Evolutionary conservation across 192 early-diverging fungal genomes (phyloP), one percentile per base, ranked within the genome.

Genomic region (Entophlyctis helioformis): DNA sequence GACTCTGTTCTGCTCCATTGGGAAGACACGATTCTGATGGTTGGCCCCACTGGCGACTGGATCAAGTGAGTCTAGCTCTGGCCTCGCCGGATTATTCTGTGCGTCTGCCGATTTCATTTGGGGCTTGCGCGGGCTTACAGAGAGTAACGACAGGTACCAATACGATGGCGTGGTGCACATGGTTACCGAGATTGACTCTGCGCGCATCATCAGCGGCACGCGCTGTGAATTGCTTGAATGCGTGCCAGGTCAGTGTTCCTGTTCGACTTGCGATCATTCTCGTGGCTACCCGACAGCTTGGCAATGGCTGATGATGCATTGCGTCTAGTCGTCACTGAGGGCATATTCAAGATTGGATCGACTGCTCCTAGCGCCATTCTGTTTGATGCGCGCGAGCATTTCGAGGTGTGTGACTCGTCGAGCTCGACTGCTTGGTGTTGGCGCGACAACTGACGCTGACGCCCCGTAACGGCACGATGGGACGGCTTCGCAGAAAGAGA

Each of bases 281-380:
- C n/a, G n/a, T n/a, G n/a, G n/a, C n/a, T n/a, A n/a, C 9, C 15
- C 26, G 11, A 11, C 5, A 20, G 21, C 8, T 13, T 21, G 19
- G 32, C 22, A 36, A 16, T n/a, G 9, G 19, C 19, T 37, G 28
- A n/a, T 16, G 15, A 27, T 23, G 16, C 33, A 16, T 35, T 0
- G 0, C 7, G 6, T 31, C 29, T 31, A 31, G 29, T 31, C 29
- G 29, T 72, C 0, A 83, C 75, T 0, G 87, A 87, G 42, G 72
- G 74, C 13, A 80, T 96, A 25, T 98, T 96, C 55, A 84, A 85
- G 55, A 88, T 96, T 50, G 96, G 96, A 8, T 95, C 92, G 6
- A 96, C 93, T 3, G 69, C 82, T 6, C 81, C 96, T 29, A 83
- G 86, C 1, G 94, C 96, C 4, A 85, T 97, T 58, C 66, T 99